Conservation (phyloP, 2,329 filamentous ascomycete species). For the Hymenoscyphus albidus region DNA sequence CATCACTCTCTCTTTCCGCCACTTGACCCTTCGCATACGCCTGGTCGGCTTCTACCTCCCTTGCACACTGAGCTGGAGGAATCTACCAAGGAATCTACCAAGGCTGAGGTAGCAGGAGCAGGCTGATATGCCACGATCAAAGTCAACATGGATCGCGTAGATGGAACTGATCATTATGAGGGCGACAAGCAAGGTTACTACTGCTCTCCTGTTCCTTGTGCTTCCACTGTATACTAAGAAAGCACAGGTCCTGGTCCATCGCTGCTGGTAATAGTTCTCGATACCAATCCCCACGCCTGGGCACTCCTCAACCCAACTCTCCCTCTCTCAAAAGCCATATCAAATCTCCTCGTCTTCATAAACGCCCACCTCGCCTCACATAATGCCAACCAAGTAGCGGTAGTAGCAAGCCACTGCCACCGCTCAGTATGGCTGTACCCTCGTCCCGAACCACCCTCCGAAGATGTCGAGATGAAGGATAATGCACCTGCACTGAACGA, state of each 20-base stretch:
- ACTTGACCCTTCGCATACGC: background rate
- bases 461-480: conserved; percentile 52
- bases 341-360: conserved; percentile 90
- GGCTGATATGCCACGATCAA: conserved; percentile 23
- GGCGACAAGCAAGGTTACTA: conserved; percentile 42
- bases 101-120: conserved; percentile 4
- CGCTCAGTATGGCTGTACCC: conserved; percentile 90
- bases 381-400: conserved; percentile 86
- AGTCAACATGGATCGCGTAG: conserved; percentile 59
- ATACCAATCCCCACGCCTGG: conserved; percentile 97
- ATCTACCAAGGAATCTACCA: background rate
- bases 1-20: background rate
- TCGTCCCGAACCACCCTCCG: conserved; percentile 38
- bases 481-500: conserved; percentile 31
- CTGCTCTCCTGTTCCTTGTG: background rate
- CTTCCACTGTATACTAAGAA: conserved; percentile 17
- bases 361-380: conserved; percentile 95
- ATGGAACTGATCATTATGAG: conserved; percentile 55
- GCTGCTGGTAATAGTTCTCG: conserved; percentile 84
- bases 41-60: background rate
- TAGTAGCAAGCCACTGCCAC: conserved; percentile 85
- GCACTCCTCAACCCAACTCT: conserved; percentile 69
- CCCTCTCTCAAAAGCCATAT: conserved; percentile 77
- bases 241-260: conserved; percentile 61
- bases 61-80: background rate